Evolutionary conservation across 1,139 yeast genomes (phyloP).

Genomic region (Yamadazyma buinensis): DNA sequence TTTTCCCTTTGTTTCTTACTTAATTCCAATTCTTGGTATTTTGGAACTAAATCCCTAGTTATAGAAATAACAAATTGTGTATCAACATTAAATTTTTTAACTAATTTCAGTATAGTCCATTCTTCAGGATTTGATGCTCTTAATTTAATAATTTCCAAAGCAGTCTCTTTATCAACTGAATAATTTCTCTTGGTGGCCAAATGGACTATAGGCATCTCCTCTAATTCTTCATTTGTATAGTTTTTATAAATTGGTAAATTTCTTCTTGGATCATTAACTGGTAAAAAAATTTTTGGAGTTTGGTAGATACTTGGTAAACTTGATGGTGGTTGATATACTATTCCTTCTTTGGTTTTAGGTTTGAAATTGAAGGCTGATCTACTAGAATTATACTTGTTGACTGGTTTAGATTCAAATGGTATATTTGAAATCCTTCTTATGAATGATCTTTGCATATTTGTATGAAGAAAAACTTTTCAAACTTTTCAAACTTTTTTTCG

Average conservation of each 20-base stretch:
- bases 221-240: slow-evolving; percentile 37
- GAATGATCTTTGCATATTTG: slow-evolving; percentile 6
- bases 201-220: slow-evolving; percentile 52
- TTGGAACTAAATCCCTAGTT: slow-evolving; percentile 12
- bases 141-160: slow-evolving; percentile 56
- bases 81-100: slow-evolving; percentile 49
- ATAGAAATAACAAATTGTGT: slow-evolving; percentile 17
- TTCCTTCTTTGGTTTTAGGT: slow-evolving; percentile 37
- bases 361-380: slow-evolving; percentile 43
- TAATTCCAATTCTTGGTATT: slow-evolving; percentile 9
- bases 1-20: slow-evolving; percentile 48
- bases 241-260: slow-evolving; percentile 22
- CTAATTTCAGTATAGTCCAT: slow-evolving; percentile 68
- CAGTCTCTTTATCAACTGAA: slow-evolving; percentile 57
- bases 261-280: slow-evolving; percentile 58
- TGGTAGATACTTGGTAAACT: slow-evolving; percentile 27
- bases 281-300: slow-evolving; percentile 75
- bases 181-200: slow-evolving; percentile 45
- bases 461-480: slow-evolving; percentile 1
- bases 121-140: slow-evolving; percentile 58
- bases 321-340: slow-evolving; percentile 39
- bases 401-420: slow-evolving; percentile 35
- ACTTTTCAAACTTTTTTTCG: too few relatives aligned
- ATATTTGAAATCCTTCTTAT: slow-evolving; percentile 15
- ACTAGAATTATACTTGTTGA: slow-evolving; percentile 33